A percentile compares a stretch with the other conserved stretches of the same genome.
Evolutionary conservation across 768 basidiomycete species (phyloP).

Genomic region (Neoboletus magnificus): DNA sequence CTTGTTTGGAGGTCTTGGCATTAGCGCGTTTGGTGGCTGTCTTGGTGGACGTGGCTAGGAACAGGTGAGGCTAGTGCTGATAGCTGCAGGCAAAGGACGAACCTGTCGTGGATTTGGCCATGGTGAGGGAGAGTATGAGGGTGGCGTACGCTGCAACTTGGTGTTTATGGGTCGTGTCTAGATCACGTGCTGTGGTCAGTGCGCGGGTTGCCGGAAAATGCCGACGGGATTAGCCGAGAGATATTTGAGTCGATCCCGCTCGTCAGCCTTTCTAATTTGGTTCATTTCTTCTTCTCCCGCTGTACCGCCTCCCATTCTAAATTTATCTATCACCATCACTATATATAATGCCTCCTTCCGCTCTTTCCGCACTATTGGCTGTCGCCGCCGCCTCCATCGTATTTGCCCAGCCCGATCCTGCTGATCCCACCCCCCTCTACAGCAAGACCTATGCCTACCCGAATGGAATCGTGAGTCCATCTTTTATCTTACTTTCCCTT

Average conservation of each 20-base stretch:
- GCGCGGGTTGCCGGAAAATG: constrained; percentile 8
- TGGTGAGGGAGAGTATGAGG: constrained; percentile 25
- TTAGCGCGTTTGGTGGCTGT: constrained; percentile 54
- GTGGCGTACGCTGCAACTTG: neutral
- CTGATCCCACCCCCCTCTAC: constrained; percentile 45
- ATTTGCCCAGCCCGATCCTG: constrained; percentile 35
- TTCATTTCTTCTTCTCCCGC: neutral
- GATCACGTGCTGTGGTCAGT: constrained; percentile 30
- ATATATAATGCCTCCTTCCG: constrained; percentile 36
- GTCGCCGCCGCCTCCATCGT: constrained; percentile 31
- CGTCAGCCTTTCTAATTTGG: neutral
- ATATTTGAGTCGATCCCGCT: constrained; percentile 17
- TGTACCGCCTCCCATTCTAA: neutral
- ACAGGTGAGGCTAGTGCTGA: constrained; percentile 1
- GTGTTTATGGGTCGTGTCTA: constrained; percentile 27
- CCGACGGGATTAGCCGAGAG: constrained; percentile 12
- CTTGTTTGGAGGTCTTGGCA: constrained; percentile 39
- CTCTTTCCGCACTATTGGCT: constrained; percentile 38
- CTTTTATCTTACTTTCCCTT: neutral
- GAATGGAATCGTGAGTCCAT: constrained; percentile 37
- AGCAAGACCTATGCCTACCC: constrained; percentile 46
- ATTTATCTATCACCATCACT: neutral
- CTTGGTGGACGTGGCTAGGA: constrained; percentile 53
- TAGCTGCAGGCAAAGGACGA: constrained; percentile 3
- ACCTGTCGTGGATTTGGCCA: constrained; percentile 56